Conservation (phyloP, 1,139 yeast species). For the Taphrina betulina region DNA sequence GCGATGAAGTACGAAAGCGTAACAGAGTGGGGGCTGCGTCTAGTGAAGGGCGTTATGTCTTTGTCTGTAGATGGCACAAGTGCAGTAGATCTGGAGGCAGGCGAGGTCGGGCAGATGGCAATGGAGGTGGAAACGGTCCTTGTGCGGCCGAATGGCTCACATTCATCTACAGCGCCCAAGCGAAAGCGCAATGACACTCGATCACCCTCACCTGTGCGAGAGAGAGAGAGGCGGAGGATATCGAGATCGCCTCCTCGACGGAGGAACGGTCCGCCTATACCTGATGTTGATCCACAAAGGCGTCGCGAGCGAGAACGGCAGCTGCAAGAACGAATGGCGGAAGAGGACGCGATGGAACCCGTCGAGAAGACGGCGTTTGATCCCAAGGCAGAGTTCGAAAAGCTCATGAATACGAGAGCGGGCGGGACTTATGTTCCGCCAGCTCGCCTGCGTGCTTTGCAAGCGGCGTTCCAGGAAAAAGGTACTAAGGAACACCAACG, state of each 20-base stretch:
- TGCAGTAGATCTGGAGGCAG: no score
- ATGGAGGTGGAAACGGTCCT: background rate
- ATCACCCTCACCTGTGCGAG: background rate
- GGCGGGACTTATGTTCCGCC: conserved; percentile 58
- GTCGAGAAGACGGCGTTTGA: conserved; percentile 38
- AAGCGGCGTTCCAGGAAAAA: conserved; percentile 46
- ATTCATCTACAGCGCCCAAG: background rate
- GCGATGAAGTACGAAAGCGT: no score
- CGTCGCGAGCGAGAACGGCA: conserved; percentile 42
- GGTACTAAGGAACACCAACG: conserved; percentile 51
- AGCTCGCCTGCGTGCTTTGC: conserved; percentile 50
- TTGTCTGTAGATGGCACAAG: no score
- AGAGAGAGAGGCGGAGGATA: background rate
- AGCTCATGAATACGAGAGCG: conserved; percentile 47
- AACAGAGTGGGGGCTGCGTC: no score
- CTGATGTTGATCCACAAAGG: conserved; percentile 42
- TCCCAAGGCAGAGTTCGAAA: conserved; percentile 46
- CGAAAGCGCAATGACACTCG: conserved; percentile 6
- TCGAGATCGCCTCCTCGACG: conserved; percentile 14
- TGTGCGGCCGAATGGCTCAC: background rate
- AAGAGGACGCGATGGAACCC: conserved; percentile 31
- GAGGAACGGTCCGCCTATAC: conserved; percentile 22
- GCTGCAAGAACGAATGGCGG: conserved; percentile 38
- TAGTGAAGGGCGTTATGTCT: no score
- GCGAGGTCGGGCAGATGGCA: no score